Evolutionary conservation across 1,284 basidiomycete species (phyloP), one percentile per base, ranked within the genome.

Genomic region (Ceratobasidium sp.): DNA sequence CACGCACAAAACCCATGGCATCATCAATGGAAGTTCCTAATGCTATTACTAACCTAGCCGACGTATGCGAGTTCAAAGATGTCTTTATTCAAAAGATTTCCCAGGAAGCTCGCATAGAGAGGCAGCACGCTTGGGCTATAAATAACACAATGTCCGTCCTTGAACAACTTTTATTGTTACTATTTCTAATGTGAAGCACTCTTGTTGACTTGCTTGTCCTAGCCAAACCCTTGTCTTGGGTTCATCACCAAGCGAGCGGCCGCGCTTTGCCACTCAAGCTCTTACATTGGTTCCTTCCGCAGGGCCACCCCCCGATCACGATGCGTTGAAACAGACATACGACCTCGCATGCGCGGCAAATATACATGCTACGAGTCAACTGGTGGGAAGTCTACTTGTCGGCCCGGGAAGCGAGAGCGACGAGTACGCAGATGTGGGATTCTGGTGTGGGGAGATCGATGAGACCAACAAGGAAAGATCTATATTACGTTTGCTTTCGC

Each of bases 361-460:
- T 47, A 68, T 62, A 27, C 58, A 56, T 20, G 71, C 68, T 38
- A 50, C 62, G 29, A 27, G 54, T 3, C 42, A 50, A 15, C 25
- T 58, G 5, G 67, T 62, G 42, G 56, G 62, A n/a, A 72, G 71
- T 45, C 58, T 72, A 35, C 55, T 72, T 4, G 71, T 56, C 25
- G 71, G 71, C 32, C 69, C 45, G 43, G 69, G 71, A n/a, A 72
- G 71, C 55, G 71, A 72, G 43, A 72, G 71, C 50, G 71, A 72
- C 32, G 68, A 72, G 31, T 72, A 53, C 29, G 50, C 62, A 12
- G 71, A 72, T 32, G 40, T 69, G 13, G 54, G 71, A 12, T 47
- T 70, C 58, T 65, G 65, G 62, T 68, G 42, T 53, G 45, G 71
- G 54, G 43, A 57, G 49, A 56, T 56, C 53, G 60, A 55, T 29